Evolutionary conservation across 108 stramenopile species (phyloP), one percentile per base, ranked within the genome.

Genomic region (Pseudonitzschia multiseries): DNA sequence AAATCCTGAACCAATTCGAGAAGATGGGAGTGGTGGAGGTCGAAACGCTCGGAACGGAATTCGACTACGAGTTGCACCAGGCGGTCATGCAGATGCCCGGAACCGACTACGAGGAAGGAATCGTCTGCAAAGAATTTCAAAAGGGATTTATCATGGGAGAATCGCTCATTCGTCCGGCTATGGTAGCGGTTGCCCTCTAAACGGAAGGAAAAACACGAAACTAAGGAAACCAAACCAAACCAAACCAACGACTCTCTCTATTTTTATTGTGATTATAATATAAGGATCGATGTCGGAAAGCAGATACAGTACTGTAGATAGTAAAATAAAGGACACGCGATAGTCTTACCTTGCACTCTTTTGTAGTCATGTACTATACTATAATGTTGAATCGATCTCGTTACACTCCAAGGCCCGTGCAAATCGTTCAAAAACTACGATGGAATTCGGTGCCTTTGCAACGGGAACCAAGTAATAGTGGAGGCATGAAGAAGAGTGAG

Each of bases 31-130:
- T 96, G 66, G 83, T 84, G 46, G 81, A 86, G 69, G 84, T 96
- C 20, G 81, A 84, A 48, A 96, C 92, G 57, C 83, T 96, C 42
- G 94, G 94, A 44, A 79, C 27, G 14, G 94, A 96, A 57, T 96
- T 96, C 76, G 87, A 96, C 72, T 93, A 93, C 52, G 92, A 96
- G 57, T 24, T 83, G 15, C 94, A 96, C 73, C 89, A 96, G 73
- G 94, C 94, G n/a, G 81, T 96, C 41, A 88, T 90, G 91, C 90
- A 92, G 77, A 80, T 76, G 72, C 83, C 89, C 20, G 74, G 70
- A 51, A 87, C 88, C 15, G 89, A 92, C 46, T 88, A 88, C 63
- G 92, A 92, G 64, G 94, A 93, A 78, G 92, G 92, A 14, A 81
- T 93, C 69, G 89, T 93, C 29, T 96, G 94, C 72, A 85, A 96